Percentiles rank a stretch among this genome's conserved stretches.
These are phyloP conservation scores for Verbascum thapsus DNA, from an alignment of 257 asterid genomes.

Conservation along the genomic window DNA sequence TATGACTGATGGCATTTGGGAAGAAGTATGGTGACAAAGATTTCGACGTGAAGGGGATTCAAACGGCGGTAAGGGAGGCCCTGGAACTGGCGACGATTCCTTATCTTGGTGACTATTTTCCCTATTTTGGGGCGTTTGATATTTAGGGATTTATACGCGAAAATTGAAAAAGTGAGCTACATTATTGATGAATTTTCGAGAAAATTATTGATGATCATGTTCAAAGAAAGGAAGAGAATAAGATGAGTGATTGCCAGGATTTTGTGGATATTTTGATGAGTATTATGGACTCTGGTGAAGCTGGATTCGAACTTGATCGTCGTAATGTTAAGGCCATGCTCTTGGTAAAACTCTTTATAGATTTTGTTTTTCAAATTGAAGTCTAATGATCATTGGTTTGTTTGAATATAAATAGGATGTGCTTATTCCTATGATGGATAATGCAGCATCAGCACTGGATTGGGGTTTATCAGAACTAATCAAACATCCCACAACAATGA, in stretches of 20 bases:
- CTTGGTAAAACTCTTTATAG: conserved; percentile 42
- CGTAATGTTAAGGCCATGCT: conserved; percentile 49
- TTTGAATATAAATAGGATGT: too few species aligned
- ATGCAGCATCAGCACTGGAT: conserved; percentile 31
- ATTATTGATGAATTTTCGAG: conserved; percentile 41
- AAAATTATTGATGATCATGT: conserved; percentile 46
- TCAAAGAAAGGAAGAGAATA: conserved; percentile 6
- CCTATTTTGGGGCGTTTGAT: conserved; percentile 38
- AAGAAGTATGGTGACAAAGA: conserved; percentile 41
- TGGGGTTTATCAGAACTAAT: conserved; percentile 42
- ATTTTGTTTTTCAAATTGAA: neutral
- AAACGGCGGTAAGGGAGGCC: conserved; percentile 21
- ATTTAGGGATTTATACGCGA: conserved; percentile 37
- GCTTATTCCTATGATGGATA: conserved; percentile 38
- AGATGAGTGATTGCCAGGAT: conserved; percentile 28
- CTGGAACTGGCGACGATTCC: conserved; percentile 9
- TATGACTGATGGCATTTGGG: conserved; percentile 44
- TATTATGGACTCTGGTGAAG: conserved; percentile 40
- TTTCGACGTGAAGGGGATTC: conserved; percentile 35
- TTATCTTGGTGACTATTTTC: conserved; percentile 46
- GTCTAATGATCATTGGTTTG: neutral
- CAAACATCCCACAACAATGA: conserved; percentile 33
- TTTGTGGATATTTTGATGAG: conserved; percentile 42
- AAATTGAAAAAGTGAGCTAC: conserved; percentile 24
- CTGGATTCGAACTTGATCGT: conserved; percentile 42